These are phyloP conservation scores for Leptosphaerulina australis DNA, from an alignment of 2,329 filamentous ascomycete genomes.

Conservation along the genomic window DNA sequence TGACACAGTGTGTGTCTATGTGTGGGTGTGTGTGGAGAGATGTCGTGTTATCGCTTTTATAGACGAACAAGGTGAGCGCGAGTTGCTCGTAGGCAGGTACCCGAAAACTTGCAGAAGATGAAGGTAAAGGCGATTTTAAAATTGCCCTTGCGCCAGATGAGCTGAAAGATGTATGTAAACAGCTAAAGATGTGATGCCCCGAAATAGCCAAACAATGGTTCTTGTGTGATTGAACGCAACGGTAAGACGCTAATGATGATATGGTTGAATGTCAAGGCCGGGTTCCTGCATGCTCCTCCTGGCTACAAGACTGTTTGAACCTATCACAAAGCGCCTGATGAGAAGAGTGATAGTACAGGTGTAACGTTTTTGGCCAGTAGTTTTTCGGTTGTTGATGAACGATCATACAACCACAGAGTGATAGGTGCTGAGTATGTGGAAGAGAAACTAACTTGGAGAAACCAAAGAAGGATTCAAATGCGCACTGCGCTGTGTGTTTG, in stretches of 20 bases:
- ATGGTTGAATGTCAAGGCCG: neutral
- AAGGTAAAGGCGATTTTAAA: constrained; percentile 4
- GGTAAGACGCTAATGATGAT: neutral
- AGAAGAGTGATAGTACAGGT: neutral
- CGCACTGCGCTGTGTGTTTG: neutral
- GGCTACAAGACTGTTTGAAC: constrained; percentile 1
- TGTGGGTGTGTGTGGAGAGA: neutral
- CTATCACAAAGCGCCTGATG: constrained; percentile 3
- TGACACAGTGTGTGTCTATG: neutral
- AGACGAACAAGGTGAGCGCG: constrained; percentile 7
- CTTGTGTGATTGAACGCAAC: neutral
- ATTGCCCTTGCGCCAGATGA: neutral
- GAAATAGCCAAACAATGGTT: neutral
- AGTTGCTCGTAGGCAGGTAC: neutral
- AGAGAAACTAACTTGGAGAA: neutral
- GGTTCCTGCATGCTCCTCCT: neutral
- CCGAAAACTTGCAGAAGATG: constrained; percentile 1
- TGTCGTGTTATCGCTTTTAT: neutral
- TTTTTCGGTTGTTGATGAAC: constrained; percentile 11
- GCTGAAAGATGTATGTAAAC: neutral
- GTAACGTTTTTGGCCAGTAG: constrained; percentile 11
- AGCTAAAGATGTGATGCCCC: neutral
- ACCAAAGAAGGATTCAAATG: neutral
- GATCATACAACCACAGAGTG: constrained; percentile 13
- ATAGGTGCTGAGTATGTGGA: constrained; percentile 6